Evolutionary conservation across 495 filamentous ascomycete species (phyloP).

Genomic region (Penicillium steckii): DNA sequence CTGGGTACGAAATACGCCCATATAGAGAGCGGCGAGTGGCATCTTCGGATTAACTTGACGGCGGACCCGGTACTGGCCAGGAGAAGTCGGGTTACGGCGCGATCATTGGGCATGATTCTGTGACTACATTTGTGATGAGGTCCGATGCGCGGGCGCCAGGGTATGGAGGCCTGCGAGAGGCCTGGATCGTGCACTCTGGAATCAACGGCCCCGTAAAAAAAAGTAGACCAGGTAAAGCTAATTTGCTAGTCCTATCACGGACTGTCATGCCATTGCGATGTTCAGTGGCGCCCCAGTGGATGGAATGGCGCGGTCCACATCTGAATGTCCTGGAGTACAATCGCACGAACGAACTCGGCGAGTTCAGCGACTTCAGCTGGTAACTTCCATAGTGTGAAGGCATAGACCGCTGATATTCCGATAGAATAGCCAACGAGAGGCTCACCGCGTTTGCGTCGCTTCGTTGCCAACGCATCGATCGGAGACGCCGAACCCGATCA

Average conservation of each 20-base stretch:
- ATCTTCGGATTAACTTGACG: slow-evolving; percentile 31
- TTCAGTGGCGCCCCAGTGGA: neutral
- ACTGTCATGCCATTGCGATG: neutral
- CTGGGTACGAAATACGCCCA: slow-evolving; percentile 16
- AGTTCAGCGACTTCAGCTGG: neutral
- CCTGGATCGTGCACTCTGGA: slow-evolving; percentile 14
- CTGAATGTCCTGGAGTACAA: neutral
- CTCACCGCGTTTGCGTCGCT: slow-evolving; percentile 22
- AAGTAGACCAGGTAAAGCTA: slow-evolving; percentile 10
- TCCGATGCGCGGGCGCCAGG: slow-evolving; percentile 8
- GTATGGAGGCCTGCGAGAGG: slow-evolving; percentile 16
- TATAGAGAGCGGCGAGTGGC: slow-evolving; percentile 21
- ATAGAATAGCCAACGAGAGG: neutral
- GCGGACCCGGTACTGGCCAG: slow-evolving; percentile 21
- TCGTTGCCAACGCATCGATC: slow-evolving; percentile 28
- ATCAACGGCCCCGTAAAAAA: slow-evolving; percentile 7
- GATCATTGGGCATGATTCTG: slow-evolving; percentile 29
- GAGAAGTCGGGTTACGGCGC: slow-evolving; percentile 14
- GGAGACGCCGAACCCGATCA: slow-evolving; percentile 27
- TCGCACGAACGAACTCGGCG: neutral
- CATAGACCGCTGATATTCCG: neutral
- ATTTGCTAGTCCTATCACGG: slow-evolving; percentile 12
- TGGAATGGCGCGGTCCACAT: neutral
- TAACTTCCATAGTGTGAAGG: neutral
- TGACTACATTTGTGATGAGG: slow-evolving; percentile 22